Percentiles rank a stretch among this genome's conserved stretches.
Evolutionary conservation across 2,329 filamentous ascomycete species (phyloP).

Genomic region (Pyrenophora graminea): DNA sequence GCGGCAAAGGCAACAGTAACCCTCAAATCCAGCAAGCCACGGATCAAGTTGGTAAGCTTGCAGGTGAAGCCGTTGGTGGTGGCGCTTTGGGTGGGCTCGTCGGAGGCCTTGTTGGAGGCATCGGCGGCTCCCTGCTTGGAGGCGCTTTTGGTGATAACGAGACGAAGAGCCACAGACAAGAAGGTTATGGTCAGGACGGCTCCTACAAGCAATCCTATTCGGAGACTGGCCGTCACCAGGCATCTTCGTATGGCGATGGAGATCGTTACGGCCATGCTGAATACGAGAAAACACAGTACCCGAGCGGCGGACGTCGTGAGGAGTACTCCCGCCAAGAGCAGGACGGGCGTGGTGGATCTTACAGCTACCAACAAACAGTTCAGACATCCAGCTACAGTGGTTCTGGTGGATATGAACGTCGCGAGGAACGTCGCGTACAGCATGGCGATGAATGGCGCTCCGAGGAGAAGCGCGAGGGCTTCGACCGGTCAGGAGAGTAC

Average conservation of each 20-base stretch:
- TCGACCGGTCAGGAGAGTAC: slow-evolving; percentile 44
- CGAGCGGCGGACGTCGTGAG: slow-evolving; percentile 60
- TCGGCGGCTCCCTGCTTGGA: slow-evolving; percentile 66
- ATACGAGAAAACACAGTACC: slow-evolving; percentile 62
- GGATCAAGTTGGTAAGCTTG: slow-evolving; percentile 55
- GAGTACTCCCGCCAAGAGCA: slow-evolving; percentile 67
- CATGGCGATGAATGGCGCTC: slow-evolving; percentile 48
- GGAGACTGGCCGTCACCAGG: slow-evolving; percentile 62
- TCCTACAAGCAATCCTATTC: slow-evolving; percentile 65
- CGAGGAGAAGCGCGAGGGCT: slow-evolving; percentile 44
- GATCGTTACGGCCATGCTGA: slow-evolving; percentile 65
- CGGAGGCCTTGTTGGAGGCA: slow-evolving; percentile 65
- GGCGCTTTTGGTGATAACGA: slow-evolving; percentile 60
- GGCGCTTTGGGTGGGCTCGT: slow-evolving; percentile 72
- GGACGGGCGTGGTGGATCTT: slow-evolving; percentile 51
- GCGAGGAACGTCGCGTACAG: slow-evolving; percentile 59
- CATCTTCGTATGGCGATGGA: slow-evolving; percentile 39
- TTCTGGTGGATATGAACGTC: slow-evolving; percentile 63
- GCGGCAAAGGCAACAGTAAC: slow-evolving; percentile 53
- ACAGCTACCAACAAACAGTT: slow-evolving; percentile 63
- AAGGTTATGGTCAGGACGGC: slow-evolving; percentile 62
- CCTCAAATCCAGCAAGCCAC: slow-evolving; percentile 37
- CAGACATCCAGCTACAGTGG: slow-evolving; percentile 55
- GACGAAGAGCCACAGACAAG: slow-evolving; percentile 58
- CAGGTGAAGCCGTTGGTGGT: slow-evolving; percentile 64